A percentile compares a stretch with the other conserved stretches of the same genome.
These are phyloP conservation scores for Ophiostoma perfectum DNA, from an alignment of 2,329 filamentous ascomycete species.

Conservation along the genomic window DNA sequence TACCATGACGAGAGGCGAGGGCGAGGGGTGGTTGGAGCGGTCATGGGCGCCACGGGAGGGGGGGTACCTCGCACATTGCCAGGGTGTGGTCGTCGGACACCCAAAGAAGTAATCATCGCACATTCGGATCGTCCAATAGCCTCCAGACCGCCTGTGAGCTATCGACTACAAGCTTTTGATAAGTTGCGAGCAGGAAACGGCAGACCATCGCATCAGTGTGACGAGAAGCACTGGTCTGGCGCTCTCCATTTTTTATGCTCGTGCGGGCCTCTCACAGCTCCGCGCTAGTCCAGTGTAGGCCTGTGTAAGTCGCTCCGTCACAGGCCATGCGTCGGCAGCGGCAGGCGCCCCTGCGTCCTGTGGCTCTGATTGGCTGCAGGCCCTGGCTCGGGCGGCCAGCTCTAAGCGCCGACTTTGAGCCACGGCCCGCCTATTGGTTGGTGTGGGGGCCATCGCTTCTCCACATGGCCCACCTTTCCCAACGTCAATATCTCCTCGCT, in stretches of 20 bases:
- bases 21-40: neutral
- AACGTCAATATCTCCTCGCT: constrained; percentile 6
- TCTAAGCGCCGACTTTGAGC: constrained; percentile 28
- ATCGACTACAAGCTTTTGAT: neutral
- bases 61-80: neutral
- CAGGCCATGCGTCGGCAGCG: constrained; percentile 27
- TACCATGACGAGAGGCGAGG: neutral
- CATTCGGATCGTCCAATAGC: neutral
- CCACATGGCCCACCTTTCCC: neutral
- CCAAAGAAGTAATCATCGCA: neutral
- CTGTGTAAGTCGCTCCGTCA: constrained; percentile 8
- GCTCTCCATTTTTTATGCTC: neutral
- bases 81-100: neutral
- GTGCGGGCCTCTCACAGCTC: neutral
- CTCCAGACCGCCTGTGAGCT: neutral
- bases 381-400: constrained; percentile 32
- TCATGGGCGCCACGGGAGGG: neutral
- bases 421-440: constrained; percentile 18
- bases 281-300: neutral
- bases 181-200: neutral
- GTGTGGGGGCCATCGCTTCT: neutral
- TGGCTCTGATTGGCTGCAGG: constrained; percentile 40
- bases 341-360: constrained; percentile 28
- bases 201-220: neutral
- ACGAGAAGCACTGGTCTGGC: neutral